Conservation (phyloP, 75 land plant species). For the Sequoiadendron giganteum region DNA sequence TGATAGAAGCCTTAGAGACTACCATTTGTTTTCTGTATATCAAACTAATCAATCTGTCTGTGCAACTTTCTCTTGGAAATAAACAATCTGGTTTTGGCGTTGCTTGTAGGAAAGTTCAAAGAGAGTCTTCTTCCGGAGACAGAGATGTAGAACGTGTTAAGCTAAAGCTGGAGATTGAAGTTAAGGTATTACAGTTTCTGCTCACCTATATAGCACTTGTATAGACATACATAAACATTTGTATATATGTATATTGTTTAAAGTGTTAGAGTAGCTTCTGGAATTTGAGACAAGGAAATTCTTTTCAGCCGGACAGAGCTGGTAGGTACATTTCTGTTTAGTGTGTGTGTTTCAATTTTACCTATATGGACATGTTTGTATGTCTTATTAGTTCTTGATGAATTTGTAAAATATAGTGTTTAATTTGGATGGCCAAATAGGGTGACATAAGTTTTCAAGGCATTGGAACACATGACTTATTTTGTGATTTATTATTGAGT, state of each 20-base stretch:
- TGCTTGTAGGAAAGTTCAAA: conserved; percentile 69
- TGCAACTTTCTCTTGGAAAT: not conserved
- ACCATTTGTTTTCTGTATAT: not conserved
- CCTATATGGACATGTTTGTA: not conserved
- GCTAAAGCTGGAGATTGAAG: conserved; percentile 78
- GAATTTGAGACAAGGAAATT: not conserved
- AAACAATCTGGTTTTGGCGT: not conserved
- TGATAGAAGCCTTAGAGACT: not conserved
- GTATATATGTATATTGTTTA: not conserved
- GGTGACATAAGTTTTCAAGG: not conserved
- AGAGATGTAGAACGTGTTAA: conserved; percentile 88
- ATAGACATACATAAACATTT: not conserved
- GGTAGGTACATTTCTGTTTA: no score
- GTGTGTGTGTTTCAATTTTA: no score
- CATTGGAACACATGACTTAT: not conserved
- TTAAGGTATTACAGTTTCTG: conserved; percentile 52
- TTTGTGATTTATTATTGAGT: not conserved
- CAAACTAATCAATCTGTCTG: not conserved
- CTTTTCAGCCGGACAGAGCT: not conserved
- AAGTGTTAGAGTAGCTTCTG: not conserved
- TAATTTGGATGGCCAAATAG: not conserved
- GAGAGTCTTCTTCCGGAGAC: conserved; percentile 73
- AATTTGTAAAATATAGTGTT: not conserved
- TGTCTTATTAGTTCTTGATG: not conserved
- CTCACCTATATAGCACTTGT: not conserved